Evolutionary conservation across 148 eudicot species (phyloP).

Genomic region (Pharnaceum exiguum): DNA sequence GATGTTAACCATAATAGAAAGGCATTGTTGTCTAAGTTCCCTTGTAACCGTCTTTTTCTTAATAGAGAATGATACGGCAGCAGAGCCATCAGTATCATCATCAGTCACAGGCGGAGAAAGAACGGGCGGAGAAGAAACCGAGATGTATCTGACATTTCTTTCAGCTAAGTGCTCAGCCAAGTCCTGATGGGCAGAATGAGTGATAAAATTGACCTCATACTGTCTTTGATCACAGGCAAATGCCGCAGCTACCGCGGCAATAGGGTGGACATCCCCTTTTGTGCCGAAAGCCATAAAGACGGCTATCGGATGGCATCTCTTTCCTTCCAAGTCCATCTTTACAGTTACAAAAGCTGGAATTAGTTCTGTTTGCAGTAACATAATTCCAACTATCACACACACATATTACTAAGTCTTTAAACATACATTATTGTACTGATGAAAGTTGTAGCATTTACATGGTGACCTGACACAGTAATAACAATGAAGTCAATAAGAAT

Average conservation of each 20-base stretch:
- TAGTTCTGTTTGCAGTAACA: too few relatives aligned
- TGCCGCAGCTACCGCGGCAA: slow-evolving; percentile 83
- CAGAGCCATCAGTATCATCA: slow-evolving; percentile 37
- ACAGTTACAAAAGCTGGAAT: too few relatives aligned
- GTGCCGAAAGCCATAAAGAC: slow-evolving; percentile 97
- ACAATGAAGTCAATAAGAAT: too few relatives aligned
- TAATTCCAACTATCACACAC: too few relatives aligned
- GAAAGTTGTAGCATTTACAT: too few relatives aligned
- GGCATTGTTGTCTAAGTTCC: slow-evolving; percentile 64
- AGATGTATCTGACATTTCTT: slow-evolving; percentile 39
- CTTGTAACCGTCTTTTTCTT: slow-evolving; percentile 47
- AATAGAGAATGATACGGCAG: slow-evolving; percentile 31
- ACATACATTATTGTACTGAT: too few relatives aligned
- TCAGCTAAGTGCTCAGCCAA: slow-evolving; percentile 41
- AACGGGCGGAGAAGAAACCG: slow-evolving; percentile 75
- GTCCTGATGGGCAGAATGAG: slow-evolving; percentile 84
- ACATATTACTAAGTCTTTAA: too few relatives aligned
- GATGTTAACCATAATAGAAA: slow-evolving; percentile 49
- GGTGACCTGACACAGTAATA: too few relatives aligned
- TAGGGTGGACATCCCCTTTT: slow-evolving; percentile 84
- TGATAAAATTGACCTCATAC: slow-evolving; percentile 59
- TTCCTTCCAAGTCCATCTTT: slow-evolving; percentile 10
- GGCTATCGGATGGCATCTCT: slow-evolving; percentile 54
- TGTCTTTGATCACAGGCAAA: slow-evolving; percentile 65
- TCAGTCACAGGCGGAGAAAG: slow-evolving; percentile 48